phyloP scores from a whole-genome alignment of 2,329 filamentous ascomycete species.

The Emmonsiellopsis sp. region DNA sequence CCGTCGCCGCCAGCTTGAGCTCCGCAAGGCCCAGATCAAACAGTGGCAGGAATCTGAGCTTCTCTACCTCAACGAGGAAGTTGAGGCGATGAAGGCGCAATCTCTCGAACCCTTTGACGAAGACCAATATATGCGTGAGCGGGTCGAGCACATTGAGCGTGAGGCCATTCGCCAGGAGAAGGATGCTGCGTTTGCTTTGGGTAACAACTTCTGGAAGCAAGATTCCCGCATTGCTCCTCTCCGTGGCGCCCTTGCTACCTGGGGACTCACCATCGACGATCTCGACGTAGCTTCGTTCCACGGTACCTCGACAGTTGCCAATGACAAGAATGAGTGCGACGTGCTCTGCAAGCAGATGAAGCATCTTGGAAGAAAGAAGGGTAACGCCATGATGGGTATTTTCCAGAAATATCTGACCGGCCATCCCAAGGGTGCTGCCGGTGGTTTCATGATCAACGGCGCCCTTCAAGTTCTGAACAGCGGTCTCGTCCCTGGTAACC shows the following conservation, averaged over 20 bases:
- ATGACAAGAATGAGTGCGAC: conserved; percentile 99
- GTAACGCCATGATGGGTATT: conserved; percentile 89
- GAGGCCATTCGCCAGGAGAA: conserved; percentile 87
- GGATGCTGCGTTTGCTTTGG: conserved; percentile 82
- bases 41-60: conserved; percentile 94
- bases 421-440: conserved; percentile 97
- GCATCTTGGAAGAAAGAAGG: conserved; percentile 91
- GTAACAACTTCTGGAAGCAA: conserved; percentile 98
- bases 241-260: conserved; percentile 90
- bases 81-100: conserved; percentile 80
- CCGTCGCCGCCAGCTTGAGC: conserved; percentile 86
- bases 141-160: conserved; percentile 74
- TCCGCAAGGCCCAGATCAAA: conserved; percentile 88
- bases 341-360: conserved; percentile 94
- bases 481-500: conserved; percentile 90
- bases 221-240: conserved; percentile 89
- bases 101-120: conserved; percentile 63
- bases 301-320: conserved; percentile 94
- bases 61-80: conserved; percentile 85
- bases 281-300: conserved; percentile 95
- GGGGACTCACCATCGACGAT: conserved; percentile 96
- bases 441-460: conserved; percentile 99
- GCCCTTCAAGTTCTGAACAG: conserved; percentile 91
- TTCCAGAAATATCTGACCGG: conserved; percentile 99
- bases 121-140: conserved; percentile 76